Base-by-base conservation (phyloP, 305 asterid genomes). In the Fraxinus angustifolia region DNA sequence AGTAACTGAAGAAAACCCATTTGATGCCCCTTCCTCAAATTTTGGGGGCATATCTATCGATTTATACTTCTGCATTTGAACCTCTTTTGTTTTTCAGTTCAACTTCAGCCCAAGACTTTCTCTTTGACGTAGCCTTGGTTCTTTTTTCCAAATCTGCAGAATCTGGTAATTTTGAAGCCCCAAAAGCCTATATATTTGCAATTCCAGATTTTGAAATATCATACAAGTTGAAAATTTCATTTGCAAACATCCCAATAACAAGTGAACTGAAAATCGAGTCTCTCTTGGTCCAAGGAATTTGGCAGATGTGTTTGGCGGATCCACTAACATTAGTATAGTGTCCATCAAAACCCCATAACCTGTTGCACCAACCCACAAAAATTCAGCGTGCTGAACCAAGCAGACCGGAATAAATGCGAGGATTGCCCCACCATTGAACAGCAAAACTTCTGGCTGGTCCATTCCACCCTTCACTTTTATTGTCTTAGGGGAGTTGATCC, bases 21-120 rank as follows among this genome's bases (percentile, higher is more conserved):
- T 91, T 75, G 89, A 76, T 79, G 85, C 82, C 80, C 83, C 84
- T 80, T 93, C 97, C 40, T 76, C 53, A 70, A 88, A 80, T 84
- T 89, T 93, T 73, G 91, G 90, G 79, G 93, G 91, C 90, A 88
- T 90, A 82, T 91, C 95, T 1, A 81, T 88, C 75, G 97, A 92
- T 74, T 84, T 86, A 92, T 87, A 79, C 86, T 90, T 88, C 84
- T 60, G 84, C 81, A 88, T 81, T 90, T 65, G 88, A 85, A 83
- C 85, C 86, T 86, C 91, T 91, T 80, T 85, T 97, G 86, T 88
- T 94, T 85, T 92, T 91, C 60, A 82, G 82, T 53, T 93, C 97
- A 82, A 83, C 76, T 84, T 92, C 98, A 83, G 88, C 82, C 80
- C 89, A 84, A 76, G 88, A 85, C 76, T 85, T 87, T 76, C 79